Evolutionary conservation across 2,329 filamentous ascomycete species (phyloP).

Genomic region (Dothideomycetes sp.): DNA sequence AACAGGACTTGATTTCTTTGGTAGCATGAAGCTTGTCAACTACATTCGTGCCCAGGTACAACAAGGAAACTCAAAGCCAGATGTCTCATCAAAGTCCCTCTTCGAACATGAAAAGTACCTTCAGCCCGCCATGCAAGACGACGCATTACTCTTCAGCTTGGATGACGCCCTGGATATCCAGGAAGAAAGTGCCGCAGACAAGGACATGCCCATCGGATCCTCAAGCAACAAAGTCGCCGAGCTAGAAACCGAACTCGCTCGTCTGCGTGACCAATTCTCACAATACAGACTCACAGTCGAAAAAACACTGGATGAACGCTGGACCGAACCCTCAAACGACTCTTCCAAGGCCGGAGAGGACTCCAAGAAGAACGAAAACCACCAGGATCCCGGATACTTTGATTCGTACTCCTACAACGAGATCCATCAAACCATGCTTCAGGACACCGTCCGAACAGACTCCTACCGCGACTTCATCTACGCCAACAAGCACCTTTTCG

Average conservation of each 20-base stretch:
- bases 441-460: slow-evolving; percentile 79
- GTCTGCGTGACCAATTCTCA: slow-evolving; percentile 18
- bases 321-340: slow-evolving; percentile 16
- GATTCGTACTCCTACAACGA: slow-evolving; percentile 36
- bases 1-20: slow-evolving; percentile 36
- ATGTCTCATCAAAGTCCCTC: slow-evolving; percentile 50
- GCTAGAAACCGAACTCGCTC: slow-evolving; percentile 18
- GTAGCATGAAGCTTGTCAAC: slow-evolving; percentile 40
- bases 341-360: slow-evolving; percentile 9
- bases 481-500: slow-evolving; percentile 77
- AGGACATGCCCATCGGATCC: slow-evolving; percentile 4
- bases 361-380: slow-evolving; percentile 14
- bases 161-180: slow-evolving; percentile 48
- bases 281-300: slow-evolving; percentile 19
- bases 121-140: slow-evolving; percentile 77
- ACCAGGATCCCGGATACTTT: slow-evolving; percentile 20
- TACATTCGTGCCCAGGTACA: slow-evolving; percentile 37
- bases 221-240: slow-evolving; percentile 14
- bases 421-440: slow-evolving; percentile 94
- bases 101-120: slow-evolving; percentile 75
- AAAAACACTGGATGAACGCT: slow-evolving; percentile 21
- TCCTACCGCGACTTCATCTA: slow-evolving; percentile 95
- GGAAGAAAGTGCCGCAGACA: slow-evolving; percentile 1
- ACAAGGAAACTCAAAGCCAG: slow-evolving; percentile 35
- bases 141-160: slow-evolving; percentile 77